phyloP scores from a whole-genome alignment of 805 yeast species.

The Pichia thaimueangensis region DNA sequence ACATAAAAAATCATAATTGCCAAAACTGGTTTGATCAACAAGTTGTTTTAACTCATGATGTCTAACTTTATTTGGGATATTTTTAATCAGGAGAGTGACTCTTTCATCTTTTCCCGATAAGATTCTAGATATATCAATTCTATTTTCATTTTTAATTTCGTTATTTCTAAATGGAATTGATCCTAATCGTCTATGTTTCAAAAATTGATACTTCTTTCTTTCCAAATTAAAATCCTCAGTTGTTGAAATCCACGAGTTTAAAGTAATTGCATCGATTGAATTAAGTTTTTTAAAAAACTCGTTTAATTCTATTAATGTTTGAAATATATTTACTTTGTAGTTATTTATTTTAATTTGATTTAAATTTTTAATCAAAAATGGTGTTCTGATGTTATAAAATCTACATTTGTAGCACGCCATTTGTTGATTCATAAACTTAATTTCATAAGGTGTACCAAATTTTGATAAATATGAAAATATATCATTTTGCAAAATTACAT shows the following conservation, averaged over 20 bases:
- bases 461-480: constrained; percentile 17
- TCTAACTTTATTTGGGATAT: constrained; percentile 46
- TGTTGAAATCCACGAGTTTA: no score
- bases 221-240: no score
- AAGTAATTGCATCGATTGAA: no score
- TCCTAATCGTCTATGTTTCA: constrained; percentile 22
- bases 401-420: constrained; percentile 22
- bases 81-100: constrained; percentile 46
- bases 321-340: constrained; percentile 16
- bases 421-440: neutral
- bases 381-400: constrained; percentile 31
- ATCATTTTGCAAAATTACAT: constrained; percentile 13
- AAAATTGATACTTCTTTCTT: constrained; percentile 20
- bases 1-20: constrained; percentile 36
- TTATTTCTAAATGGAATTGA: constrained; percentile 21
- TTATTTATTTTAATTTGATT: constrained; percentile 8
- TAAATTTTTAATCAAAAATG: constrained; percentile 26
- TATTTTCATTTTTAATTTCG: constrained; percentile 29
- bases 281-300: no score
- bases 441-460: constrained; percentile 20
- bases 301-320: constrained; percentile 20
- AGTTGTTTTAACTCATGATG: constrained; percentile 40
- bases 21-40: constrained; percentile 38
- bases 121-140: constrained; percentile 36
- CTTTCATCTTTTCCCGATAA: constrained; percentile 37